These are phyloP conservation scores for Blastobotrys malaysiensis DNA, from an alignment of 1,139 yeast species.

Conservation along the genomic window DNA sequence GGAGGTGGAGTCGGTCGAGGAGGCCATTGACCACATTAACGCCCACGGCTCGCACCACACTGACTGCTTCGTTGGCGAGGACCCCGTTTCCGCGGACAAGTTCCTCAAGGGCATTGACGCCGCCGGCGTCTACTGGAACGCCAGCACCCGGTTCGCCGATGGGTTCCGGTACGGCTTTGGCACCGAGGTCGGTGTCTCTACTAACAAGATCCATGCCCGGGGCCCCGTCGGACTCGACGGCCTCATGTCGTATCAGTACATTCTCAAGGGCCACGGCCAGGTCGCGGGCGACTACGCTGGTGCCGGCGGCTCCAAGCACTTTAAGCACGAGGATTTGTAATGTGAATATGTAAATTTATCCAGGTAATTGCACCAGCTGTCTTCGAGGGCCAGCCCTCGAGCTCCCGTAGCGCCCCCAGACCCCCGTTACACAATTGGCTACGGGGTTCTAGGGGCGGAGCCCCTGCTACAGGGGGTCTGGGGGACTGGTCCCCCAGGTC, in stretches of 20 bases:
- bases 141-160: conserved; percentile 95
- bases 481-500: too few species aligned
- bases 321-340: conserved; percentile 47
- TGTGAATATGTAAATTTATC: background rate
- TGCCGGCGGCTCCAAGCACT: conserved; percentile 82
- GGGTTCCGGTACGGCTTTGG: conserved; percentile 99
- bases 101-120: conserved; percentile 88
- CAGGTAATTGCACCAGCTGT: too few species aligned
- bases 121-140: conserved; percentile 98
- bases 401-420: too few species aligned
- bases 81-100: conserved; percentile 59
- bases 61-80: conserved; percentile 81
- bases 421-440: too few species aligned
- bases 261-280: conserved; percentile 86
- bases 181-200: conserved; percentile 95
- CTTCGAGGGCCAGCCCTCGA: too few species aligned
- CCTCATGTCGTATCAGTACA: conserved; percentile 90
- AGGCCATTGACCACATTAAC: conserved; percentile 81
- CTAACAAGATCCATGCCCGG: conserved; percentile 94
- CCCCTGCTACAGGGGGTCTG: too few species aligned
- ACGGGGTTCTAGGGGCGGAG: too few species aligned
- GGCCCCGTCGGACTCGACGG: conserved; percentile 99
- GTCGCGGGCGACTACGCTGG: conserved; percentile 87
- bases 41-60: conserved; percentile 93
- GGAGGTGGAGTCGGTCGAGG: conserved; percentile 51